phyloP scores from a whole-genome alignment of 2,329 filamentous ascomycete species.

The Xylariaceae sp. region DNA sequence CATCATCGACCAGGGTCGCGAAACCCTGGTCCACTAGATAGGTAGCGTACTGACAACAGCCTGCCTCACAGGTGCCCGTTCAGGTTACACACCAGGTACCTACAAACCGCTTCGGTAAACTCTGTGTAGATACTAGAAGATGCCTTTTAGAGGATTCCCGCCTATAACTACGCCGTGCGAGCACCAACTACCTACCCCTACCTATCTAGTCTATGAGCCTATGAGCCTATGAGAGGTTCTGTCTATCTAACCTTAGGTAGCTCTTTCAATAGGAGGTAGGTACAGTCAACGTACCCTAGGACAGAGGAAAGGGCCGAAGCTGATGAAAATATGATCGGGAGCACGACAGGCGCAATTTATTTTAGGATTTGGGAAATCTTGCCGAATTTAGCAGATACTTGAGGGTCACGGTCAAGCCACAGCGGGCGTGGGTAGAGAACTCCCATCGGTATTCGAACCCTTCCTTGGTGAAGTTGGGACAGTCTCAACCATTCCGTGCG shows the following conservation, averaged over 20 bases:
- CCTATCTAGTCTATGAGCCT: no score
- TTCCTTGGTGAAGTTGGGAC: no score
- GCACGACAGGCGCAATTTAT: neutral
- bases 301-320: conserved; percentile 14
- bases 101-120: neutral
- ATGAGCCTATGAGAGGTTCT: no score
- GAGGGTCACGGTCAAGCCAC: no score
- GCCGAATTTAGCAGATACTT: neutral
- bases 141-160: no score
- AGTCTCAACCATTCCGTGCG: no score
- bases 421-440: no score
- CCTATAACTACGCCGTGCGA: no score
- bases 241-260: neutral
- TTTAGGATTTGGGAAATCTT: neutral
- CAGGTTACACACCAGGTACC: conserved; percentile 1
- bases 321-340: conserved; percentile 3
- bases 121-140: no score
- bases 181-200: no score
- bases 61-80: neutral
- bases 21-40: conserved; percentile 6
- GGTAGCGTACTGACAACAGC: conserved; percentile 1
- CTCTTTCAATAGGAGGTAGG: neutral
- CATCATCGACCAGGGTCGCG: conserved; percentile 11
- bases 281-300: neutral
- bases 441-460: no score